Base-by-base conservation (phyloP, 2,329 filamentous ascomycete species). In the Claviceps sp. region DNA sequence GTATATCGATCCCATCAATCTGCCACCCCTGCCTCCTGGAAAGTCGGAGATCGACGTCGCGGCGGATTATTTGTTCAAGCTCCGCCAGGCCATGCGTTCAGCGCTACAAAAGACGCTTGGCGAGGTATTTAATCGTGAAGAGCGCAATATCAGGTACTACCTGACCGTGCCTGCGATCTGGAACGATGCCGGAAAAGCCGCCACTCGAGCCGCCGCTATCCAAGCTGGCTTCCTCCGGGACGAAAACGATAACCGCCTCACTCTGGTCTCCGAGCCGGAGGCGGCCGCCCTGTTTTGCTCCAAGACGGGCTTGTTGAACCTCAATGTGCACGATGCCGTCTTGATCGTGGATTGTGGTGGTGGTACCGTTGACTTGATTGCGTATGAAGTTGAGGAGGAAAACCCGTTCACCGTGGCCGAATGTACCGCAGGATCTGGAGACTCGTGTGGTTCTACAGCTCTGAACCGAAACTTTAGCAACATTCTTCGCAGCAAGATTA, bases 11-110 rank as follows among this genome's bases (percentile, higher is more conserved):
- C 93, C 93, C 56, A 97, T 97, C 74, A 97, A 97, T 78, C 81
- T 98, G 59, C 93, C 93, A 47, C 93, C 93, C 58, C 86, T 97
- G 67, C 93, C 93, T 47, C 90, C 91, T 46, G 93, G 93, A 70
- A 97, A 97, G 76, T 96, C 91, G 26, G 93, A 97, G 72, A 95
- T 97, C 70, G 93, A 98, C 70, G 93, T 97, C 49, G 91, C 93
- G n/a, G 93, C 93, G 67, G 93, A 97, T 68, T 98, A 97, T 69
- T 85, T 98, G 48, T 97, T 96, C 78, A 95, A 97, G 73, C 79
- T 98, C 55, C 87, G 93, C 59, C 89, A 95, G 72, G 93, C 93
- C 1, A 96, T 97, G 90, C 84, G 93, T 61, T 86, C 89, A 56
- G 89, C 95, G 62, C 75, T 98, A 54, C 89, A 95, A 68, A 97